Evolutionary conservation across 208 protist species (phyloP).

Genomic region (Acanthamoeba lenticulata): DNA sequence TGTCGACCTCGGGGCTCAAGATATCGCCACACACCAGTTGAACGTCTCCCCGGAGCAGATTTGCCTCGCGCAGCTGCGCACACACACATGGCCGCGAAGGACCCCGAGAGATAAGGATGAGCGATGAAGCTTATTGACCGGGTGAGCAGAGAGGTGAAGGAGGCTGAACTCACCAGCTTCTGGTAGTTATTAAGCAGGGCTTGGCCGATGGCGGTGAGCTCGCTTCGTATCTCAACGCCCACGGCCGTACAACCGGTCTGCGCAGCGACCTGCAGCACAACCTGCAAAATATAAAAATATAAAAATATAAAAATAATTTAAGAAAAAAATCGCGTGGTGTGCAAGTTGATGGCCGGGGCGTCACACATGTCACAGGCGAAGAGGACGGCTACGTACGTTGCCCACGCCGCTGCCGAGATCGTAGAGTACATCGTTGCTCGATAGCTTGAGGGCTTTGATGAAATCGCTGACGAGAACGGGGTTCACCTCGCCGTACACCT

Average conservation of each 20-base stretch:
- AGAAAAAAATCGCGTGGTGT: background rate
- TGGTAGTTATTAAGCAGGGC: background rate
- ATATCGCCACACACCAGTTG: constrained; percentile 45
- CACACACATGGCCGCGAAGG: too few species aligned
- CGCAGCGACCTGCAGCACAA: constrained; percentile 10
- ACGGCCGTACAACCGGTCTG: constrained; percentile 35
- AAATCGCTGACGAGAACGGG: constrained; percentile 33
- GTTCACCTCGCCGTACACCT: constrained; percentile 52
- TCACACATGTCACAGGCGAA: too few species aligned
- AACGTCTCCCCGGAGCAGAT: background rate
- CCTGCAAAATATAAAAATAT: background rate
- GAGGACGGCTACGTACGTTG: too few species aligned
- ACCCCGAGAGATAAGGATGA: too few species aligned
- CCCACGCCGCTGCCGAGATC: constrained; percentile 32
- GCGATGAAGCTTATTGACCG: too few species aligned
- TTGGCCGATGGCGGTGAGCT: background rate
- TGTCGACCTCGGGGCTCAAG: background rate
- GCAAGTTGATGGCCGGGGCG: background rate
- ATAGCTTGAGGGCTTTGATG: background rate
- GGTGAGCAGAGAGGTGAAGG: background rate
- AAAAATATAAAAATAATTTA: too few species aligned
- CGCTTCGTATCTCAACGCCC: background rate
- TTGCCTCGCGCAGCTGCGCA: background rate
- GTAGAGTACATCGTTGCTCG: constrained; percentile 16
- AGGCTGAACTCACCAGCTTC: background rate